Evolutionary conservation across 805 yeast species (phyloP), one percentile per base, ranked within the genome.

Genomic region (Ogataea ganodermae): DNA sequence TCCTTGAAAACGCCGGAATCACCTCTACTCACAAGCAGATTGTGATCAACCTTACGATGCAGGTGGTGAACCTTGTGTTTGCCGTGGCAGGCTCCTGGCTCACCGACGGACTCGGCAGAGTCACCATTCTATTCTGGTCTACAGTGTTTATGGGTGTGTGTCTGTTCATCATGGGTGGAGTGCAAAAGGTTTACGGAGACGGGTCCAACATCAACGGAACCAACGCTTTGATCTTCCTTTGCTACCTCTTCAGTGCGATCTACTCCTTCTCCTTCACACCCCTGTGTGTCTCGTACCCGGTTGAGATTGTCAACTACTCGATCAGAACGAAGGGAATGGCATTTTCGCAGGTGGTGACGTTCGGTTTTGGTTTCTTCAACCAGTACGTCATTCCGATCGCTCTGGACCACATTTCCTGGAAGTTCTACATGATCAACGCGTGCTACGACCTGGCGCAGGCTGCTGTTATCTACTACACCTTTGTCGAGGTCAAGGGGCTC

Each of bases 301-400:
- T 57, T 21, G 67, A 62, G 36, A 55, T 62, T 21, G 48, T 57
- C 24, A 57, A 54, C 20, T 62, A 49, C 45, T 44, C 57, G 14
- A 50, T 59, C 21, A 54, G 67, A 42, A 48, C 66, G 9, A 57
- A 59, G 35, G 67, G 66, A 23, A 56, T 61, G 59, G 59, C 64
- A 0, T 37, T 58, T 32, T 56, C 56, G 35, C 58, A 58, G 38
- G 39, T 63, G 27, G 56, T 60, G 35, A 53, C 58, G 6, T 56
- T 54, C 42, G 60, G 51, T 0, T 59, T 57, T 44, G 62, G 62
- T 10, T 54, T 60, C 39, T 52, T 60, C 53, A 59, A 58, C 43
- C 59, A 55, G 44, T 61, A 57, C 37, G 61, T 52, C 23, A 55
- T 58, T 37, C 70, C 75, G 12, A 63, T 70, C 31, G 65, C 63